These are phyloP conservation scores for Verticillium dahliae DNA, from an alignment of 2,329 filamentous ascomycete species.

Conservation along the genomic window DNA sequence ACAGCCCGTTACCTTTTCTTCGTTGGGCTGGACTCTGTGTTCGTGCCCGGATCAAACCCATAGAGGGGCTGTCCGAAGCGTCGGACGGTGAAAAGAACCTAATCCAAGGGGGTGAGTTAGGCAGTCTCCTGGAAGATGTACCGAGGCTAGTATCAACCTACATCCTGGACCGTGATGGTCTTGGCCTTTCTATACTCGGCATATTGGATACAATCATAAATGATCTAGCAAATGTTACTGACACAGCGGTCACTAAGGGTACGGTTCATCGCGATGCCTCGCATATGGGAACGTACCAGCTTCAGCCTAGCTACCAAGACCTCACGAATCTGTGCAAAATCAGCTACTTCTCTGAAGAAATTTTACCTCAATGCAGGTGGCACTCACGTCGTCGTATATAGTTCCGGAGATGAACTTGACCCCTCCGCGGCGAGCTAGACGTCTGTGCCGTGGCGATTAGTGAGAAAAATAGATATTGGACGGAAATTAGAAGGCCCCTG, in stretches of 20 bases:
- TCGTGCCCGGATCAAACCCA: conserved; percentile 44
- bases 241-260: too few species aligned
- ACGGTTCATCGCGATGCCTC: too few species aligned
- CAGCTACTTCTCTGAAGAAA: not conserved
- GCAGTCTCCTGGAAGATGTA: not conserved
- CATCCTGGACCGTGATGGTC: conserved; percentile 58
- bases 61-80: conserved; percentile 48
- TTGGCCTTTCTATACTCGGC: conserved; percentile 50
- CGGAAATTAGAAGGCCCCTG: too few species aligned
- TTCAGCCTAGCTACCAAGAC: conserved; percentile 41
- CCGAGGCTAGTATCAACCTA: conserved; percentile 25
- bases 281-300: conserved; percentile 26
- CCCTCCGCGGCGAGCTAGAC: conserved; percentile 68
- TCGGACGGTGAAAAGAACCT: conserved; percentile 49
- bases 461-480: not conserved
- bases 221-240: conserved; percentile 33
- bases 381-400: conserved; percentile 54
- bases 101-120: conserved; percentile 1
- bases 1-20: not conserved
- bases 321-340: not conserved
- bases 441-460: conserved; percentile 31
- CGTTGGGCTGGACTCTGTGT: not conserved
- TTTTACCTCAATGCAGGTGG: not conserved
- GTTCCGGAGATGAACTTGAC: conserved; percentile 63
- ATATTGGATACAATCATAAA: conserved; percentile 41